Base-by-base conservation (phyloP, 805 yeast species). In the Nakazawaea molendinolei region DNA sequence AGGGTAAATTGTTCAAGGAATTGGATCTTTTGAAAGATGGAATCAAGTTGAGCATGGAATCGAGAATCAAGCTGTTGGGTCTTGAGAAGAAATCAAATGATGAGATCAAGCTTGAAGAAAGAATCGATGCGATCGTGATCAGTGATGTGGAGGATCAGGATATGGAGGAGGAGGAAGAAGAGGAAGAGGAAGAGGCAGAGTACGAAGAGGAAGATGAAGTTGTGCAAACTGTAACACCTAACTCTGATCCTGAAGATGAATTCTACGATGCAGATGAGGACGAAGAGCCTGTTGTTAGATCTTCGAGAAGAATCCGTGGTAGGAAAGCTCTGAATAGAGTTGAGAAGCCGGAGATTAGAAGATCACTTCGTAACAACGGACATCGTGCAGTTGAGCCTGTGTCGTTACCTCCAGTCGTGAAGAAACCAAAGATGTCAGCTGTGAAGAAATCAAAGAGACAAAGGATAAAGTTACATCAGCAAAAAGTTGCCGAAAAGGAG, bases 1-100 rank as follows among this genome's bases (percentile, higher is more conserved):
- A 87, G 50, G 67, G 76, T 13, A 65, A 61, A 24, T 64, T 89
- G 31, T 60, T 74, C 26, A 80, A 79, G 46, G 94, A 83, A 47
- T 52, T 85, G 28, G 51, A 58, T 6, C 55, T 59, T 3, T 65
- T 76, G 17, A 69, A 71, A 43, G 80, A 73, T 8, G 67, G 71
- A 13, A 65, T 83, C 17, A 52, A 53, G 23, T 56, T 65, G 9
- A 73, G 86, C 46, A 72, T 84, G 45, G 61, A 55, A 8, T 70
- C 85, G 1, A 67, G 95, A 41, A 61, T 71, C 19, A 69, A 68
- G 40, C 74, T 80, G 3, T 53, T 79, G 35, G 65, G 63, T 39
- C 43, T 69, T 18, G 76, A 66, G 33, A 50, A 48, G 18, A 50
- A 54, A 28, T 64, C 71, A 0, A 62, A 61, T 4, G 71, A 65